Conservation (phyloP, 2,329 filamentous ascomycete genomes). For the Aureobasidium sp. region DNA sequence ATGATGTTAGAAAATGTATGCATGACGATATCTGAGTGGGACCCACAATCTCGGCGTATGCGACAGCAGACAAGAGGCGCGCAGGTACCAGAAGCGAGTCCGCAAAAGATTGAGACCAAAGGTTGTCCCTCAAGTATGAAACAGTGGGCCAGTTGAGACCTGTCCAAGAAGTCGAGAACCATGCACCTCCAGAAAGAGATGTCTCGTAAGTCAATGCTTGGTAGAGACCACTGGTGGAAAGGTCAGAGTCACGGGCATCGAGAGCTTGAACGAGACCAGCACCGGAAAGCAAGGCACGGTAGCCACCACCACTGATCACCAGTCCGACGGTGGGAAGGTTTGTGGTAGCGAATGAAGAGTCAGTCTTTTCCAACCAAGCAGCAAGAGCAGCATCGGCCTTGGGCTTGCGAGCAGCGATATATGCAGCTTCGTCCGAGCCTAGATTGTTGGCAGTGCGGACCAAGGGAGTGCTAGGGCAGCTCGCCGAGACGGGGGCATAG, state of each 20-base stretch:
- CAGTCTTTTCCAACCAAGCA: conserved; percentile 32
- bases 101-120: conserved; percentile 35
- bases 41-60: conserved; percentile 23
- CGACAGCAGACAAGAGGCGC: conserved; percentile 22
- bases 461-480: conserved; percentile 32
- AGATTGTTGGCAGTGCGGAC: conserved; percentile 31
- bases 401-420: conserved; percentile 30
- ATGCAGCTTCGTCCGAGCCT: conserved; percentile 30
- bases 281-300: conserved; percentile 31
- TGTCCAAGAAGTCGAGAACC: conserved; percentile 38
- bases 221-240: conserved; percentile 34
- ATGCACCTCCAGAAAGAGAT: conserved; percentile 39
- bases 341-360: conserved; percentile 26
- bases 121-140: conserved; percentile 28
- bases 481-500: conserved; percentile 29
- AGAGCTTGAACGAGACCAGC: conserved; percentile 36
- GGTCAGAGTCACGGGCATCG: conserved; percentile 34
- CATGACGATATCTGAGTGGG: not conserved
- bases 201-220: conserved; percentile 39
- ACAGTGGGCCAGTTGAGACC: conserved; percentile 41
- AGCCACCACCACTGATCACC: conserved; percentile 36
- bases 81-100: conserved; percentile 31
- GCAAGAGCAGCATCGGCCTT: conserved; percentile 31
- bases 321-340: conserved; percentile 35
- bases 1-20: not conserved